Percentiles rank a stretch among this genome's conserved stretches.
Evolutionary conservation across 768 basidiomycete species (phyloP).

Genomic region (Termitomyces sp.): DNA sequence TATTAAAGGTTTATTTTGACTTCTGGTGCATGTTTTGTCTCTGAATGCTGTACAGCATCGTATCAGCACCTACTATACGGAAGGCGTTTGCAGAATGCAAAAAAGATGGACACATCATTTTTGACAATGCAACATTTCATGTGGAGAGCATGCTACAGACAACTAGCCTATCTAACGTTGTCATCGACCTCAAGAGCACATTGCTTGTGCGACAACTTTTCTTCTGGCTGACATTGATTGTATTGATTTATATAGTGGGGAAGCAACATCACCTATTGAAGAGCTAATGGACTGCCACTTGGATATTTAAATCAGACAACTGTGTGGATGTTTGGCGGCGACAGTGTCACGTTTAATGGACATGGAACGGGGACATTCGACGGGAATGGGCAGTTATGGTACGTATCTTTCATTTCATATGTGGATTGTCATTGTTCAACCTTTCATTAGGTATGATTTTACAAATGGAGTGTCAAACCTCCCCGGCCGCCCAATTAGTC

Average conservation of each 20-base stretch:
- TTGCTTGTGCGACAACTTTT: slow-evolving; percentile 21
- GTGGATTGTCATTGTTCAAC: not conserved
- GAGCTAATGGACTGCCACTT: slow-evolving; percentile 22
- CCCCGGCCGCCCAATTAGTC: slow-evolving; percentile 28
- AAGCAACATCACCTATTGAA: slow-evolving; percentile 32
- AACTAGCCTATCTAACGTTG: slow-evolving; percentile 23
- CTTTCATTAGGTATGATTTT: slow-evolving; percentile 25
- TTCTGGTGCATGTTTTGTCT: too few species aligned
- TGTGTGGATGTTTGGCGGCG: slow-evolving; percentile 31
- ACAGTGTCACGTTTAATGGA: slow-evolving; percentile 21
- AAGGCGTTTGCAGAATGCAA: slow-evolving; percentile 12
- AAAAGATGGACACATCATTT: slow-evolving; percentile 16
- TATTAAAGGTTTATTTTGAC: too few species aligned
- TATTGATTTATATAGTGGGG: slow-evolving; percentile 17
- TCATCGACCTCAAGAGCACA: slow-evolving; percentile 27
- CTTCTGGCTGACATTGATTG: not conserved
- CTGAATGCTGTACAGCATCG: too few species aligned
- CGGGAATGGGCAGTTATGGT: slow-evolving; percentile 37
- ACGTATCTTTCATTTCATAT: not conserved
- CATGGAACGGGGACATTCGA: slow-evolving; percentile 31
- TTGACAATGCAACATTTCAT: slow-evolving; percentile 26
- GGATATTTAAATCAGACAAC: slow-evolving; percentile 31
- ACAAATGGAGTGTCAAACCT: slow-evolving; percentile 30
- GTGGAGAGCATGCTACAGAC: slow-evolving; percentile 26
- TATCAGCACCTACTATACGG: slow-evolving; percentile 20